These are phyloP conservation scores for Marsdenia floribunda DNA, from an alignment of 257 asterid genomes.

Conservation along the genomic window DNA sequence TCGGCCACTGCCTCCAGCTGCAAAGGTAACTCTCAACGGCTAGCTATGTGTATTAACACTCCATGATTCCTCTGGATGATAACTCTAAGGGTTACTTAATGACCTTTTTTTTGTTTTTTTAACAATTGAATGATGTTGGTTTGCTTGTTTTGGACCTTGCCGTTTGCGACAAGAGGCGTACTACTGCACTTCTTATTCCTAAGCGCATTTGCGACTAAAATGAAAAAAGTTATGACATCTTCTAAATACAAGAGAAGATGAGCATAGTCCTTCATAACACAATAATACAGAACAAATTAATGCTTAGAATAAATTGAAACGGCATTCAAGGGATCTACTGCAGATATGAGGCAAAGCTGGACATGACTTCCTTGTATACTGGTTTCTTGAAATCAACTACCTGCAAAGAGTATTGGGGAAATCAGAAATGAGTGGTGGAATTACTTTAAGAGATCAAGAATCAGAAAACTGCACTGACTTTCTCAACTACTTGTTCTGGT, in stretches of 20 bases:
- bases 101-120: too few relatives aligned
- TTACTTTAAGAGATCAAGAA: background rate
- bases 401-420: conserved; percentile 34
- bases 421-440: background rate
- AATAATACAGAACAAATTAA: background rate
- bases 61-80: too few relatives aligned
- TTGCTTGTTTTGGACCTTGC: too few relatives aligned
- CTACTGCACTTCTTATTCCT: too few relatives aligned
- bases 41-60: too few relatives aligned
- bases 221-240: too few relatives aligned
- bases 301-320: background rate
- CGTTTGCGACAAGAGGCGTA: too few relatives aligned
- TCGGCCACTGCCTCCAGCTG: too few relatives aligned
- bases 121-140: too few relatives aligned
- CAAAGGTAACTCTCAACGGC: too few relatives aligned
- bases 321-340: conserved; percentile 28
- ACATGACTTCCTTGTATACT: conserved; percentile 69
- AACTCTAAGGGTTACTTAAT: too few relatives aligned
- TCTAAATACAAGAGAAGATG: background rate
- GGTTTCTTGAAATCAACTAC: conserved; percentile 96
- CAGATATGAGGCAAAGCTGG: conserved; percentile 59
- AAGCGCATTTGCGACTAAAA: too few relatives aligned
- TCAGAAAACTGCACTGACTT: conserved; percentile 32
- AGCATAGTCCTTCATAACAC: background rate
- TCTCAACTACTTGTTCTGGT: conserved; percentile 63